Percentiles rank a stretch among this genome's conserved stretches.
Evolutionary conservation across 331 rosid genomes (phyloP).

Genomic region (Telfairia occidentalis): DNA sequence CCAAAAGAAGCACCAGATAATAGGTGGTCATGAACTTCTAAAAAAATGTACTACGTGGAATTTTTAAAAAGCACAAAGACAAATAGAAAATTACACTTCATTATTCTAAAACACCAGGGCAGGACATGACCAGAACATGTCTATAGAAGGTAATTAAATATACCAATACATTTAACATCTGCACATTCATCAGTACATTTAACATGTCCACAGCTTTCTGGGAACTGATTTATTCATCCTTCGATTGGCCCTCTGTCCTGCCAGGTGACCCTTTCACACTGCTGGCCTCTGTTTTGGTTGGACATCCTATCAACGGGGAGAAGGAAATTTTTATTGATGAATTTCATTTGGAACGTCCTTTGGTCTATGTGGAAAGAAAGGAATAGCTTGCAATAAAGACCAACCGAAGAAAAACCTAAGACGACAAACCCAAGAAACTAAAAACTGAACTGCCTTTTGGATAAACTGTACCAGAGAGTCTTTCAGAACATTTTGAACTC

Average conservation of each 20-base stretch:
- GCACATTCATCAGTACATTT: neutral
- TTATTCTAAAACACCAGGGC: neutral
- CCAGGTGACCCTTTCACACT: neutral
- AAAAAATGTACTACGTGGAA: neutral
- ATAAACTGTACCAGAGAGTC: neutral
- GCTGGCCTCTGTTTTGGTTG: neutral
- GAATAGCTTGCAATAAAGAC: neutral
- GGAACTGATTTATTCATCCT: neutral
- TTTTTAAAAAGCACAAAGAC: neutral
- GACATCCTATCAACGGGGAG: neutral
- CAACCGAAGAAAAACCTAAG: neutral
- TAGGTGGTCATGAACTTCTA: neutral
- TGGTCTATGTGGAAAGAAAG: neutral
- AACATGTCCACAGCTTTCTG: neutral
- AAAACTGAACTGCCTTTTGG: neutral
- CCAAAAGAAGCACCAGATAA: neutral
- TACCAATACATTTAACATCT: neutral
- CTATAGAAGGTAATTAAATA: neutral
- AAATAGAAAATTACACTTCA: neutral
- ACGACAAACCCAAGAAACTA: neutral
- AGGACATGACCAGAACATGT: neutral
- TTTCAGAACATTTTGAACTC: neutral
- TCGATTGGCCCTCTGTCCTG: neutral
- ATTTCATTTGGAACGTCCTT: neutral
- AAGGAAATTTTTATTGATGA: neutral